These are phyloP conservation scores for Syzygium grande DNA, from an alignment of 345 rosid species.

Conservation along the genomic window DNA sequence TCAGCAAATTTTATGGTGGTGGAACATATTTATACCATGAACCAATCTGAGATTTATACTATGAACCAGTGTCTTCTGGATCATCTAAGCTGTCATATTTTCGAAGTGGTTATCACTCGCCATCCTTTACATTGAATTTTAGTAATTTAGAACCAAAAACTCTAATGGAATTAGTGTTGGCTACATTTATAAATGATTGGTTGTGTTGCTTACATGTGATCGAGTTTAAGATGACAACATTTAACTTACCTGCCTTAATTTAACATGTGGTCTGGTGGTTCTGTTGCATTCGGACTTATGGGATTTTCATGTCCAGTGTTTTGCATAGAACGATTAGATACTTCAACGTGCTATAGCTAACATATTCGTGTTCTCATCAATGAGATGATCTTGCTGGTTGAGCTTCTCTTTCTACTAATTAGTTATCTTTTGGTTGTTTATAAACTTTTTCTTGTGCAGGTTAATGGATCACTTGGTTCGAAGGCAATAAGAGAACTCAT, in stretches of 20 bases:
- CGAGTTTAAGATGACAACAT: not conserved
- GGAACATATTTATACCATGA: not conserved
- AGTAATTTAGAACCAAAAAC: not conserved
- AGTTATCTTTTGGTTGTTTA: not conserved
- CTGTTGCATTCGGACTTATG: not conserved
- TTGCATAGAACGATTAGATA: not conserved
- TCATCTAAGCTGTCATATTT: not conserved
- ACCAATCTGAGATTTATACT: not conserved
- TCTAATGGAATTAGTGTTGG: not conserved
- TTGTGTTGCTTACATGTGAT: not conserved
- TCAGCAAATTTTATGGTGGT: not conserved
- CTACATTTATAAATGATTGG: not conserved
- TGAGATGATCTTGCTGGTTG: not conserved
- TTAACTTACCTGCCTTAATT: not conserved
- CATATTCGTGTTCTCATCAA: not conserved
- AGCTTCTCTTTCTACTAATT: not conserved
- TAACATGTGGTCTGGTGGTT: not conserved
- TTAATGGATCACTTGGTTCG: constrained; percentile 71
- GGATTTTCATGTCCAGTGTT: not conserved
- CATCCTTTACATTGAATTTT: not conserved
- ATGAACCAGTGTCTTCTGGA: not conserved
- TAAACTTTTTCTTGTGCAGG: constrained; percentile 13
- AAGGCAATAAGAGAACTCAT: constrained; percentile 68
- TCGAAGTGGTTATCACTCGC: accelerated
- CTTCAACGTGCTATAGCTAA: not conserved